phyloP scores from a whole-genome alignment of 495 filamentous ascomycete genomes.

The Lichenothelia convexa region DNA sequence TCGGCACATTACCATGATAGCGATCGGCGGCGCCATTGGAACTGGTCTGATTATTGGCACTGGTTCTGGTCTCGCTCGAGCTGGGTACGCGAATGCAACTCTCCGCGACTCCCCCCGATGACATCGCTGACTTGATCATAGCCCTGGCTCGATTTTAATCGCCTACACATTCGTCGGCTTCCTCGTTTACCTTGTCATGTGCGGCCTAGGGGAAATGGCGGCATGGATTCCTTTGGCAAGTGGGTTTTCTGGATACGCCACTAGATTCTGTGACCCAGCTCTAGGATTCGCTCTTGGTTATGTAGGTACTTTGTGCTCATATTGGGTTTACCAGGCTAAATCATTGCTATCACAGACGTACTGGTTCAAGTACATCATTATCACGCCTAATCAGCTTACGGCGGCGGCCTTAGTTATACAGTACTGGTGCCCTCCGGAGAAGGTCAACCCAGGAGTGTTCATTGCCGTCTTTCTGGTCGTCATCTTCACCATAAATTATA shows the following conservation, averaged over 20 bases:
- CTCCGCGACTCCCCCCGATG: neutral
- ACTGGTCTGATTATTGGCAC: constrained; percentile 48
- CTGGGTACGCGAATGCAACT: constrained; percentile 29
- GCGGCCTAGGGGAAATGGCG: constrained; percentile 44
- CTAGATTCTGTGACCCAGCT: constrained; percentile 41
- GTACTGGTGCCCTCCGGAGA: constrained; percentile 42
- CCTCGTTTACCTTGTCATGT: constrained; percentile 41
- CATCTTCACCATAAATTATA: constrained; percentile 37
- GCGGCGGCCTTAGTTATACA: constrained; percentile 53
- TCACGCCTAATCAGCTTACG: constrained; percentile 62
- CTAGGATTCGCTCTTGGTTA: constrained; percentile 47
- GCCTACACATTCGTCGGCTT: constrained; percentile 43
- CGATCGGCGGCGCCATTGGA: constrained; percentile 70
- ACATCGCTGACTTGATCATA: constrained; percentile 1
- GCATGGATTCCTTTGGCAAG: constrained; percentile 37
- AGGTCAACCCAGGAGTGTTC: constrained; percentile 46
- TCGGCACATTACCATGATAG: constrained; percentile 63
- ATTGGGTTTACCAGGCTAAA: too few species aligned
- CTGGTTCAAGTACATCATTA: constrained; percentile 50
- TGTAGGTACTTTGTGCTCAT: constrained; percentile 25
- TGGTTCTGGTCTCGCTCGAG: constrained; percentile 41
- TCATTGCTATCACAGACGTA: constrained; percentile 15
- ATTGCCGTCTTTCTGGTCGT: constrained; percentile 34
- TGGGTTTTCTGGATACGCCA: constrained; percentile 42
- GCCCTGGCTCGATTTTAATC: constrained; percentile 52